A percentile compares a stretch with the other conserved stretches of the same genome.
phyloP scores from a whole-genome alignment of 768 basidiomycete genomes.

The Naganishia antarctica region DNA sequence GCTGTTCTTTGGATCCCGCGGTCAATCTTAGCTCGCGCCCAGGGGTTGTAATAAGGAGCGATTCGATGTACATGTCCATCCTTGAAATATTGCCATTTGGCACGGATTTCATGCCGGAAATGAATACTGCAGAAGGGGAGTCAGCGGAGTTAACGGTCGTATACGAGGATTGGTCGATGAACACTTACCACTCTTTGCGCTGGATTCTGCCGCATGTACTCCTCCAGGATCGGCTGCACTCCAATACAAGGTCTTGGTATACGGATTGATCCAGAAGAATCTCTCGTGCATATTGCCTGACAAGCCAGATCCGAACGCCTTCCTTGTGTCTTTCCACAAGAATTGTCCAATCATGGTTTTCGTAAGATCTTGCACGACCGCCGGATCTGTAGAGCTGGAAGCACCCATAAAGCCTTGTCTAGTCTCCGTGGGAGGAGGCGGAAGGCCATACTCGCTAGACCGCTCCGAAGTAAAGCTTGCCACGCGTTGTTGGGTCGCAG shows the following conservation, averaged over 20 bases:
- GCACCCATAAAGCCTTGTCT: constrained; percentile 27
- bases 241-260: constrained; percentile 97
- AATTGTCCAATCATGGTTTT: constrained; percentile 99
- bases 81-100: constrained; percentile 78
- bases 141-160: constrained; percentile 8
- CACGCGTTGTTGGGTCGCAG: constrained; percentile 21
- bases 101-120: constrained; percentile 85
- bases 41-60: constrained; percentile 84
- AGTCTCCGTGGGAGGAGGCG: constrained; percentile 12
- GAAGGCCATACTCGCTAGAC: constrained; percentile 33
- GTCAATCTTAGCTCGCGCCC: constrained; percentile 98
- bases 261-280: constrained; percentile 99
- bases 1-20: constrained; percentile 88
- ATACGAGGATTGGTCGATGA: background rate
- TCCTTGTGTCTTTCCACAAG: constrained; percentile 92
- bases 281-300: constrained; percentile 84
- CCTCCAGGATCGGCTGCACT: constrained; percentile 89
- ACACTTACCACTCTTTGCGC: constrained; percentile 88
- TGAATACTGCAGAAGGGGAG: constrained; percentile 63
- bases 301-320: constrained; percentile 80
- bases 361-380: constrained; percentile 90
- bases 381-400: constrained; percentile 70
- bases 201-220: constrained; percentile 78
- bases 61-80: constrained; percentile 85
- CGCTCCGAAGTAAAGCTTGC: constrained; percentile 30